Base-by-base conservation (phyloP, 2,329 filamentous ascomycete species). In the Colletotrichum spinosum region DNA sequence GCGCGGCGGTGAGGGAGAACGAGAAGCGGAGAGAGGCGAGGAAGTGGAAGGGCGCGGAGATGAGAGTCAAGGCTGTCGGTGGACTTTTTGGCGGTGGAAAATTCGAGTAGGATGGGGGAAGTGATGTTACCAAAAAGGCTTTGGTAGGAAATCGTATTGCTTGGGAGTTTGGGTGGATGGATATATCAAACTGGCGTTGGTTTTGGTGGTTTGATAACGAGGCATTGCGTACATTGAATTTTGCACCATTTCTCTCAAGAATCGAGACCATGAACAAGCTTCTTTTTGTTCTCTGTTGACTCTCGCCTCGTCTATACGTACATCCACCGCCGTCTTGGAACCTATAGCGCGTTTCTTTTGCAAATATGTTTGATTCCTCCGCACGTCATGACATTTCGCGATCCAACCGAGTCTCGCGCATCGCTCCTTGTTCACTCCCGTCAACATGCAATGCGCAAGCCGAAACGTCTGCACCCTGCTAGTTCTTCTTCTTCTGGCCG, bases 21-120 rank as follows among this genome's bases (percentile, higher is more conserved):
- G 87, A 90, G 78, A 81, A 81, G 72, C 80, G 84, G 72, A 81
- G 88, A 66, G 84, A 89, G 78, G 83, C 83, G 73, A 86, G 78
- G 75, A 86, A 86, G 79, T 81, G 81, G 59, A 84, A 82, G 73
- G 86, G 86, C 1, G 87, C 84, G 1, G 84, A 87, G 77, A 84
- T 78, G 54, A 79, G 88, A 72, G 78, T 84, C 35, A 84, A 84
- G 68, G 81, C 82, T 13, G 86, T 90, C 0, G 85, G 86, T 6
- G 86, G 86, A 1, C 71, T 91, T 67, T 83, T 90, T 76, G 85
- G 84, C 0, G 80, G 78, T 38, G 88, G 88, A 8, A 80, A 77
- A 69, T 88, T 87, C 75, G 85, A 85, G 75, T 84, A 46, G 49
- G 4, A 6, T 9, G 2, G 4, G 11, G 8, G 9, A 44, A 44